phyloP scores from a whole-genome alignment of 345 rosid species.

The Camelina hispida region DNA sequence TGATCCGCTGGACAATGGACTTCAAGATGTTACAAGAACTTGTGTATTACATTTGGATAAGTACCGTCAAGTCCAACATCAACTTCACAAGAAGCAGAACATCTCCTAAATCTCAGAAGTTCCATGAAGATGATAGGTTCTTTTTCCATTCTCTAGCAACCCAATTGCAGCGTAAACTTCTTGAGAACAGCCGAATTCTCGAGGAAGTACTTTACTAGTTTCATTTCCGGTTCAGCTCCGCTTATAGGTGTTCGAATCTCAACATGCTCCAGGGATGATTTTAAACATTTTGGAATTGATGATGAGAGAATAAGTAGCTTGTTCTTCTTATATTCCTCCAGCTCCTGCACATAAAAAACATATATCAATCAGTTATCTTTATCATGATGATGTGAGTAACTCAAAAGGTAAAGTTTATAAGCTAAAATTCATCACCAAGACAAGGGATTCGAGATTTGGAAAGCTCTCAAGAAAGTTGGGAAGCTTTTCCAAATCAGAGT shows the following conservation, averaged over 20 bases:
- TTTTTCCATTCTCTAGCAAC: not conserved
- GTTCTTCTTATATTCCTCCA: not conserved
- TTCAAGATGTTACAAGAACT: not conserved
- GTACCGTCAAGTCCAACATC: not conserved
- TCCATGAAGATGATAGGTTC: not conserved
- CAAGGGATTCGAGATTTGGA: conserved; percentile 18
- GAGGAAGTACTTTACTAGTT: conserved; percentile 12
- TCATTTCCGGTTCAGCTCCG: not conserved
- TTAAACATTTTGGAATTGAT: conserved; percentile 1
- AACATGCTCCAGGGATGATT: not conserved
- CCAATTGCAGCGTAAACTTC: conserved; percentile 5
- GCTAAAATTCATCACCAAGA: not conserved
- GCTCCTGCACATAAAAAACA: not conserved
- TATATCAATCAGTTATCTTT: not conserved
- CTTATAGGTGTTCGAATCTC: not conserved
- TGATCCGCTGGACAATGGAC: not conserved
- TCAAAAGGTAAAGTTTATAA: not conserved
- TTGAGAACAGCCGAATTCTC: conserved; percentile 3
- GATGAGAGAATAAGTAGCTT: not conserved
- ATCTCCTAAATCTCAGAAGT: conserved; percentile 11
- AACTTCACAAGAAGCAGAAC: conserved; percentile 19
- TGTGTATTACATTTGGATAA: not conserved
- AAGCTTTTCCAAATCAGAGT: conserved; percentile 2
- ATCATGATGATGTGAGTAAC: not conserved
- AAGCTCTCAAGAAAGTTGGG: conserved; percentile 19